These are phyloP conservation scores for Tulasnella sp. DNA, from an alignment of 768 basidiomycete genomes.

Conservation along the genomic window DNA sequence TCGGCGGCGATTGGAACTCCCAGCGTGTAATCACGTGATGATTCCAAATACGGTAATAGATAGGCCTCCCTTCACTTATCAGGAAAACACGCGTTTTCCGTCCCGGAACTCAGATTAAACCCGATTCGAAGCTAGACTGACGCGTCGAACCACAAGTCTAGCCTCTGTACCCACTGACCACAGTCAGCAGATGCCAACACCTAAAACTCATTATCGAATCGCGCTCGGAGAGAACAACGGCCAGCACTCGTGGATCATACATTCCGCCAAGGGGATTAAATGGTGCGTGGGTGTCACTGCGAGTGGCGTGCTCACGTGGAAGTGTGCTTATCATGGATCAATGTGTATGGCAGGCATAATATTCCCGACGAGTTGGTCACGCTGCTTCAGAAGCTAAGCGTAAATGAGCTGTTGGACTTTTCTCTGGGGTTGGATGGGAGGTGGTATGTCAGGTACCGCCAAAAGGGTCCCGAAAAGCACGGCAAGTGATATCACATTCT, in stretches of 20 bases:
- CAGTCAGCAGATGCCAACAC: not conserved
- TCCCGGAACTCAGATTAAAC: not conserved
- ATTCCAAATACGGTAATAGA: not conserved
- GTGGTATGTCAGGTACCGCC: not conserved
- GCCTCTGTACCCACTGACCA: not conserved
- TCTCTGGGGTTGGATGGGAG: conserved; percentile 6
- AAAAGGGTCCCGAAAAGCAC: not conserved
- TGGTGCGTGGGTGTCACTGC: not conserved
- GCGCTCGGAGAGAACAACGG: conserved; percentile 9
- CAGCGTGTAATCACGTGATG: not conserved
- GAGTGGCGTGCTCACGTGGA: not conserved
- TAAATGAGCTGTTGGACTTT: not conserved
- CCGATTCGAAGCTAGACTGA: not conserved
- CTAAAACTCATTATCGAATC: conserved; percentile 5
- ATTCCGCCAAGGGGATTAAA: not conserved
- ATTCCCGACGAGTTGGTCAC: not conserved
- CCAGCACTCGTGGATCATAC: not conserved
- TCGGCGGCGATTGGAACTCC: not conserved
- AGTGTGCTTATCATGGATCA: not conserved
- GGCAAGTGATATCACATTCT: not conserved
- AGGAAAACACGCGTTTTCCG: not conserved
- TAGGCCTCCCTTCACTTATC: not conserved
- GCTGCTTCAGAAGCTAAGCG: not conserved
- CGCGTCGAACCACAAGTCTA: not conserved
- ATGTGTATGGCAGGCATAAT: conserved; percentile 4